These are phyloP conservation scores for Solanum etuberosum DNA, from an alignment of 257 asterid species.

Conservation along the genomic window DNA sequence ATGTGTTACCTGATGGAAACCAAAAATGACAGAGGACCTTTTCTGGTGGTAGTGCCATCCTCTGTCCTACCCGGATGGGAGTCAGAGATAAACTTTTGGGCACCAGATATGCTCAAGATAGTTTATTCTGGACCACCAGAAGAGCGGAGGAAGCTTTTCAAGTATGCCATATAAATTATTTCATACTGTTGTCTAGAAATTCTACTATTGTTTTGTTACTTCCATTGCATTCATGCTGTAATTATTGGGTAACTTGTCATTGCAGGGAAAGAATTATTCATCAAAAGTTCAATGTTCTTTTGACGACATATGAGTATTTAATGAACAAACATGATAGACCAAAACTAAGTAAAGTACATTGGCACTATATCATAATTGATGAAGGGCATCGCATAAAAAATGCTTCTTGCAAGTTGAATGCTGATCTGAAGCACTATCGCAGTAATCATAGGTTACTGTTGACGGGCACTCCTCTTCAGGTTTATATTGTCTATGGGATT, in stretches of 20 bases:
- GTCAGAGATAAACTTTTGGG: slow-evolving; percentile 90
- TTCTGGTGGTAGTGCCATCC: slow-evolving; percentile 97
- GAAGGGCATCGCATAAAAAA: slow-evolving; percentile 99
- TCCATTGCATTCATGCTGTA: slow-evolving; percentile 3
- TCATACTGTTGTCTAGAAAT: not conserved
- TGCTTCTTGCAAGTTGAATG: slow-evolving; percentile 99
- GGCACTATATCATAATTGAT: slow-evolving; percentile 96
- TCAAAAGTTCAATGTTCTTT: slow-evolving; percentile 88
- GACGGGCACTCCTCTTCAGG: slow-evolving; percentile 99
- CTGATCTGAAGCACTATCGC: slow-evolving; percentile 86
- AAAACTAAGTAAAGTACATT: slow-evolving; percentile 79
- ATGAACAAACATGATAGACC: slow-evolving; percentile 99
- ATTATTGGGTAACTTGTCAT: slow-evolving; percentile 13
- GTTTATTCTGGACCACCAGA: slow-evolving; percentile 95
- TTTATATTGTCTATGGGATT: slow-evolving; percentile 2
- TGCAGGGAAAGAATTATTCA: slow-evolving; percentile 89
- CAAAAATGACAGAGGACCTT: slow-evolving; percentile 95
- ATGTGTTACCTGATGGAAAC: slow-evolving; percentile 90
- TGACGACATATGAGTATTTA: slow-evolving; percentile 95
- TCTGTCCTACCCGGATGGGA: slow-evolving; percentile 98
- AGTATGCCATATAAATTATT: slow-evolving; percentile 33
- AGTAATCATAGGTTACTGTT: slow-evolving; percentile 93
- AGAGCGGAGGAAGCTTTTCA: slow-evolving; percentile 86
- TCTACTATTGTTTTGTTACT: not conserved
- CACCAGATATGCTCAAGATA: slow-evolving; percentile 78